phyloP scores from a whole-genome alignment of 139 green algal species.

The Chlorella ohadii region DNA sequence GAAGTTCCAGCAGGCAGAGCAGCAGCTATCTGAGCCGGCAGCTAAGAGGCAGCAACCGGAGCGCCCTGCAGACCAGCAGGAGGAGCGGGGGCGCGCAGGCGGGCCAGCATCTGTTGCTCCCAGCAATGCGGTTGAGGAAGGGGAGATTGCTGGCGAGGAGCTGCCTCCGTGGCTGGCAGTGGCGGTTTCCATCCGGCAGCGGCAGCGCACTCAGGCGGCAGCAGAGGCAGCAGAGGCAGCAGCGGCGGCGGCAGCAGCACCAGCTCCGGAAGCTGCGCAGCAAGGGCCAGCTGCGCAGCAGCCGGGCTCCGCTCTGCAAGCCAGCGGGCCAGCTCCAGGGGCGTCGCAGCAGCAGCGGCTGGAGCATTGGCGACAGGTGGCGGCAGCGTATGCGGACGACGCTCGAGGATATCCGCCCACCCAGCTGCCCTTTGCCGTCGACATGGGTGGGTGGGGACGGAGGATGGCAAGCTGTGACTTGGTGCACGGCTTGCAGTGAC shows the following conservation, averaged over 20 bases:
- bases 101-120: background rate
- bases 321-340: background rate
- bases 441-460: background rate
- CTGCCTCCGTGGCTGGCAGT: slow-evolving; percentile 20
- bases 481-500: too few species aligned
- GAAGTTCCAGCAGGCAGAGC: background rate
- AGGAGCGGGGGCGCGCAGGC: background rate
- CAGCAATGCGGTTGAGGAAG: background rate
- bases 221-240: background rate
- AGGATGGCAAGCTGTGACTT: background rate
- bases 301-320: too few species aligned
- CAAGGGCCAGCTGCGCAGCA: background rate
- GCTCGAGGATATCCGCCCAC: background rate
- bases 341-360: background rate
- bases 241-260: background rate
- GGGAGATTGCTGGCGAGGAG: background rate
- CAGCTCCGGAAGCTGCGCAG: background rate
- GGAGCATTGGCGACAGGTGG: slow-evolving; percentile 1
- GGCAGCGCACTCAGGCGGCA: background rate
- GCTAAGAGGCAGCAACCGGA: background rate
- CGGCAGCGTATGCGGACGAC: background rate
- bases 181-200: background rate
- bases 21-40: background rate
- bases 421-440: background rate
- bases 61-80: background rate